Base-by-base conservation (phyloP, 2,329 filamentous ascomycete species). In the Xylariaceae sp. region DNA sequence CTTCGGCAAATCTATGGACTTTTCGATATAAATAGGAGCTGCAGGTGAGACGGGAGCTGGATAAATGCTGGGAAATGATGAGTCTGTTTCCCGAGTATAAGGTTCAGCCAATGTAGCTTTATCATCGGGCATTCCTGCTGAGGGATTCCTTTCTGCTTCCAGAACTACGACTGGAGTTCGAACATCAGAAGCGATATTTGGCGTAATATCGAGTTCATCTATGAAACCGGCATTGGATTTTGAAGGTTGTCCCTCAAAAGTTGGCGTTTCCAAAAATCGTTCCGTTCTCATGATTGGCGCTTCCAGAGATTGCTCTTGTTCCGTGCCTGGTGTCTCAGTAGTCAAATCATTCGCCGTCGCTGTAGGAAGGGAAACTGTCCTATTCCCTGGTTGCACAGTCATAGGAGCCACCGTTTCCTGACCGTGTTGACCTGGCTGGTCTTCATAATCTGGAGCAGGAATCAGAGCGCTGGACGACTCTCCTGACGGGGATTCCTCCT, bases 81-180 rank as follows among this genome's bases (percentile, higher is more conserved):
- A 26, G 4, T 36, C 37, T 19, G 7, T 4, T 16, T 51, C 37
- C 18, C 47, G 49, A 13, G 26, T 21, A 21, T 45, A 8, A 3
- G 22, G 9, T 22, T 56, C 51, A 42, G 43, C 36, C 22, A 12
- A 19, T 46, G 18, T 3, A 21, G 34, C 30, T 32, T 43, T 32
- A 21, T 41, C 48, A 15, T 51, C 40, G 13, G 40, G 5, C 26
- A 15, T 40, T 39, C 44, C 22, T 5, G 19, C 30, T n/a, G 26
- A 49, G 40, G 36, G 5, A 21, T 52, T 29, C 8, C 7, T 40
- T 40, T 32, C 19, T 10, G 22, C 30, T 19, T 53, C 46, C 49
- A 49, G 51, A 40, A 18, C 12, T 49, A 54, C 51, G 21, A 48
- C 43, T 22, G 61, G 52, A 26, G 36, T 49, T 45, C 52, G 49